Evolutionary conservation across 345 rosid genomes (phyloP).

Genomic region (Heritiera fomes): DNA sequence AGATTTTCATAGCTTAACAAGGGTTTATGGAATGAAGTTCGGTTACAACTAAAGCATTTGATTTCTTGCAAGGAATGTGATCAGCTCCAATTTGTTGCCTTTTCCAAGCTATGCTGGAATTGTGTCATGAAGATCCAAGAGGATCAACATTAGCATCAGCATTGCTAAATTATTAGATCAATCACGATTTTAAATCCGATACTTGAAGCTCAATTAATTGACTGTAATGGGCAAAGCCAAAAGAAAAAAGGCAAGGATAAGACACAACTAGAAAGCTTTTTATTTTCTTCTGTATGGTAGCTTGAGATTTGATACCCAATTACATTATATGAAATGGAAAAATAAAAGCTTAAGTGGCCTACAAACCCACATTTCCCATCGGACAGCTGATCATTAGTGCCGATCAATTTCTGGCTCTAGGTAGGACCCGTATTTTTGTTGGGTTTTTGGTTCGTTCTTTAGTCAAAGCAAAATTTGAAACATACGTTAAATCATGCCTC

Average conservation of each 20-base stretch:
- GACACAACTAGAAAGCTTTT: constrained; percentile 13
- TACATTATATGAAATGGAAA: not conserved
- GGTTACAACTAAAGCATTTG: not conserved
- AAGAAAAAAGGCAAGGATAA: not conserved
- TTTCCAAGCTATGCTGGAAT: not conserved
- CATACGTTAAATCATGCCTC: constrained; percentile 3
- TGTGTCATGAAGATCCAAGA: not conserved
- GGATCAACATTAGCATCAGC: not conserved
- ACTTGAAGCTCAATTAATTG: constrained; percentile 7
- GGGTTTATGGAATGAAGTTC: not conserved
- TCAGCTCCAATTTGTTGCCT: not conserved
- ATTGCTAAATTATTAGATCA: not conserved
- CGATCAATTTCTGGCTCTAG: not conserved
- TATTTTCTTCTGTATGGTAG: constrained; percentile 1
- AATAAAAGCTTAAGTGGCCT: not conserved
- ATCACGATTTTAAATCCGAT: not conserved
- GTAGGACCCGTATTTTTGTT: constrained; percentile 16
- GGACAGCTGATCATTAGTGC: not conserved
- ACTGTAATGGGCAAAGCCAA: not conserved
- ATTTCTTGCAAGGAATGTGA: not conserved
- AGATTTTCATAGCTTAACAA: not conserved
- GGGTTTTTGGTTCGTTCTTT: not conserved
- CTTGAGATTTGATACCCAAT: not conserved
- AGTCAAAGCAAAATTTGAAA: constrained; percentile 15
- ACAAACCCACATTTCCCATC: constrained; percentile 10